A percentile compares a stretch with the other conserved stretches of the same genome.
phyloP scores from a whole-genome alignment of 2,329 filamentous ascomycete genomes.

The Alternaria tenuissima region DNA sequence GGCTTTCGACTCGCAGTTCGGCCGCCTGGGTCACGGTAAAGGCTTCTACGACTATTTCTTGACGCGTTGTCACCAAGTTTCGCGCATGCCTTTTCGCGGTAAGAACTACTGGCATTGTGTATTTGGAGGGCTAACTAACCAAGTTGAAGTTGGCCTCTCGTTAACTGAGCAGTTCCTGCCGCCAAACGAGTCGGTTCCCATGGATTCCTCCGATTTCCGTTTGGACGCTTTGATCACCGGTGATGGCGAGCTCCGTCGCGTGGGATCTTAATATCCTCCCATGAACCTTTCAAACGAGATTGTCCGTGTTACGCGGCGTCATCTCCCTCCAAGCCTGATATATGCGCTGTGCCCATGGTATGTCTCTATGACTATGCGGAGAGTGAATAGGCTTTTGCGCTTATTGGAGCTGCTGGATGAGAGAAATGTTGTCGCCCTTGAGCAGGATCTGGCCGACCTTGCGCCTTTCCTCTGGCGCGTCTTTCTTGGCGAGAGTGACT shows the following conservation, averaged over 20 bases:
- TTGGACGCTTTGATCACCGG: constrained; percentile 81
- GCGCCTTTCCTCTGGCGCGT: constrained; percentile 77
- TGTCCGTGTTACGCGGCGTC: not conserved
- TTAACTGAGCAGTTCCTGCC: constrained; percentile 85
- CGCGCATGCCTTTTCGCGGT: constrained; percentile 67
- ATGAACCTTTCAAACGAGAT: constrained; percentile 8
- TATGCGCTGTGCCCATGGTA: constrained; percentile 14
- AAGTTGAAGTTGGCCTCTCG: constrained; percentile 74
- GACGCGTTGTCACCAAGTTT: constrained; percentile 69
- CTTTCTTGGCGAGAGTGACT: constrained; percentile 85
- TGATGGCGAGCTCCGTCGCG: constrained; percentile 63
- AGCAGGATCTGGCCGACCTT: constrained; percentile 83
- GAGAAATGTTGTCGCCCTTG: constrained; percentile 86
- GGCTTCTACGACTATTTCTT: constrained; percentile 98
- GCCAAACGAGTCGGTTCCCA: constrained; percentile 72
- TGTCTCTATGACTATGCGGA: constrained; percentile 9
- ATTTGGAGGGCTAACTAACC: constrained; percentile 47
- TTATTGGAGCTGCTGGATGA: constrained; percentile 66
- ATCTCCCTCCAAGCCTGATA: constrained; percentile 3
- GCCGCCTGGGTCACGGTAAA: constrained; percentile 89
- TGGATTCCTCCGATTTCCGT: constrained; percentile 77
- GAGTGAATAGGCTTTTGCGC: not conserved
- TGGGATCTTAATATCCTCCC: constrained; percentile 17
- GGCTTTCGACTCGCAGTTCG: constrained; percentile 80
- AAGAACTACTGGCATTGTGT: constrained; percentile 49